phyloP scores from a whole-genome alignment of 768 basidiomycete species.

The Cystobasidium onofrii region DNA sequence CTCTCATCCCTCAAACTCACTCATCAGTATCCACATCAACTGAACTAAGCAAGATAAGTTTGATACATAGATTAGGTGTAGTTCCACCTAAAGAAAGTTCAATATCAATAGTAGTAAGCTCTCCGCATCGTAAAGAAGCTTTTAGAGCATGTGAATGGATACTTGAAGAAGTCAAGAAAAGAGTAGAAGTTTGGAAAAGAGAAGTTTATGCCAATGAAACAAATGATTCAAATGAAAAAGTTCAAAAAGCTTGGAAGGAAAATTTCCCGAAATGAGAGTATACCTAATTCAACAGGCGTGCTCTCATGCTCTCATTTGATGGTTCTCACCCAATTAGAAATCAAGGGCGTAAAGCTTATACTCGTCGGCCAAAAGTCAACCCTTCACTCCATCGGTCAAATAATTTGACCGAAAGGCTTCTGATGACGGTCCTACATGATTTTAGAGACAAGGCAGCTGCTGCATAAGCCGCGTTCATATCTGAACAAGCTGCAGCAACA shows the following conservation, averaged over 20 bases:
- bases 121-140: constrained; percentile 72
- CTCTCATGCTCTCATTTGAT: too few relatives aligned
- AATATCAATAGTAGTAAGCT: constrained; percentile 53
- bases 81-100: constrained; percentile 70
- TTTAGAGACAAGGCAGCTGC: too few relatives aligned
- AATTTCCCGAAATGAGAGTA: constrained; percentile 37
- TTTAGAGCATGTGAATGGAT: constrained; percentile 71
- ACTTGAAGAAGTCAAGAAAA: constrained; percentile 74
- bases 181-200: constrained; percentile 83
- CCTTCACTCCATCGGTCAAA: too few relatives aligned
- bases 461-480: too few relatives aligned
- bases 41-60: constrained; percentile 53
- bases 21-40: constrained; percentile 10
- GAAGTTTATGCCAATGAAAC: constrained; percentile 69
- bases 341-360: too few relatives aligned
- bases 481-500: too few relatives aligned
- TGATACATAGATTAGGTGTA: constrained; percentile 61
- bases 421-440: too few relatives aligned
- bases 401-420: too few relatives aligned
- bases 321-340: too few relatives aligned
- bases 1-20: background rate
- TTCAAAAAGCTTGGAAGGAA: constrained; percentile 41
- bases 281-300: too few relatives aligned
- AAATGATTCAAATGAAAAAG: constrained; percentile 43
- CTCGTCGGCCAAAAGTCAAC: too few relatives aligned